Conservation (phyloP, 805 yeast genomes). For the Nakazawaea ernobii region DNA sequence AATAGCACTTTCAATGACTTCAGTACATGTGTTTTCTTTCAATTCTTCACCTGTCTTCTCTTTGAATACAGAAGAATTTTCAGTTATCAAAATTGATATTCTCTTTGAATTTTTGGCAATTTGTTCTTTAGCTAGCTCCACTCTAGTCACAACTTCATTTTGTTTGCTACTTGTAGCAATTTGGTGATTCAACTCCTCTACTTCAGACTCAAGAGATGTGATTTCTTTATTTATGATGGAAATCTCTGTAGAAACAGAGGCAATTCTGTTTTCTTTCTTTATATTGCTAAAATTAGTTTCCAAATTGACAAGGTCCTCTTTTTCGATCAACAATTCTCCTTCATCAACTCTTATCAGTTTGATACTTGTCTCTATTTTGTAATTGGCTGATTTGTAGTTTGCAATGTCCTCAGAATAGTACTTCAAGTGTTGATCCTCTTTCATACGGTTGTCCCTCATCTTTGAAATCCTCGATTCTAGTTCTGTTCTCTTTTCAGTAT, state of each 20-base stretch:
- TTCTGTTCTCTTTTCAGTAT: constrained; percentile 14
- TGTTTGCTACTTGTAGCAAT: constrained; percentile 49
- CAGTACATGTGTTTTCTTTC: too few species aligned
- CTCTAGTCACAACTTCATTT: constrained; percentile 52
- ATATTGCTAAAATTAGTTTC: constrained; percentile 27
- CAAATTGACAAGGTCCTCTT: constrained; percentile 32
- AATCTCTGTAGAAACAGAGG: constrained; percentile 28
- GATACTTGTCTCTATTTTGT: constrained; percentile 32
- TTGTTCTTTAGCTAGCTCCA: constrained; percentile 39
- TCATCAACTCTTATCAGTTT: constrained; percentile 34
- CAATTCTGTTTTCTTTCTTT: constrained; percentile 23
- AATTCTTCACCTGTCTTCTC: constrained; percentile 10
- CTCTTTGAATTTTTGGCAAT: constrained; percentile 20
- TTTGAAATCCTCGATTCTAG: constrained; percentile 14
- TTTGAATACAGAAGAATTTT: constrained; percentile 20
- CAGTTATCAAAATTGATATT: constrained; percentile 22
- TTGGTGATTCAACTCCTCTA: constrained; percentile 49
- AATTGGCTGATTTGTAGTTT: constrained; percentile 28
- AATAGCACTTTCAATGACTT: too few species aligned
- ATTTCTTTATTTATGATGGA: constrained; percentile 32
- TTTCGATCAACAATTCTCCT: constrained; percentile 41
- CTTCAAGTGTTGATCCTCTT: constrained; percentile 37
- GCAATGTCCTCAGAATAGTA: constrained; percentile 36
- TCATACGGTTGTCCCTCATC: constrained; percentile 27
- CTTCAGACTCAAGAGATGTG: constrained; percentile 30